Evolutionary conservation across 768 basidiomycete genomes (phyloP).

Genomic region (Leccinum imitatum): DNA sequence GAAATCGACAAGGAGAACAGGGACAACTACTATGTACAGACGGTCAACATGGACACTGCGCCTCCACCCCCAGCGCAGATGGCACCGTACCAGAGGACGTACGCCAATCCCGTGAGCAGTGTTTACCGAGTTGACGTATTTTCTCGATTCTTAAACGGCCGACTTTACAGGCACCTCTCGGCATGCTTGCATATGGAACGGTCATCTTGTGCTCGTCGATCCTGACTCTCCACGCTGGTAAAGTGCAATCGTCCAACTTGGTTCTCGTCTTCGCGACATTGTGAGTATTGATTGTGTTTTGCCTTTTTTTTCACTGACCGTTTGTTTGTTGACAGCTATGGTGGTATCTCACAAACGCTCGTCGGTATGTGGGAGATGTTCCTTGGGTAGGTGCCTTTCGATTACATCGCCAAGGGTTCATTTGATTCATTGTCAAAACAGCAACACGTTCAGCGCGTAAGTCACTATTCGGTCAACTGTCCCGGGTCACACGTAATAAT

Average conservation of each 20-base stretch:
- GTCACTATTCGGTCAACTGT: background rate
- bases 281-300: conserved; percentile 11
- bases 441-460: conserved; percentile 30
- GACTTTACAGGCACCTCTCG: conserved; percentile 24
- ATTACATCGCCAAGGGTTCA: background rate
- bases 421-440: conserved; percentile 12
- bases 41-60: conserved; percentile 21
- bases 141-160: background rate
- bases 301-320: background rate
- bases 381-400: conserved; percentile 23
- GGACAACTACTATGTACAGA: conserved; percentile 31
- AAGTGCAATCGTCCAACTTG: conserved; percentile 23
- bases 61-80: conserved; percentile 17
- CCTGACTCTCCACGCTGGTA: conserved; percentile 22
- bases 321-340: conserved; percentile 23
- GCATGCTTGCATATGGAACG: conserved; percentile 31
- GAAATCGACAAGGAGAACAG: conserved; percentile 20
- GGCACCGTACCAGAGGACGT: conserved; percentile 29
- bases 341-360: conserved; percentile 30
- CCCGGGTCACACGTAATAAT: background rate
- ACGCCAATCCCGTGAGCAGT: conserved; percentile 23
- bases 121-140: background rate
- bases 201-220: conserved; percentile 32
- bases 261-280: conserved; percentile 31
- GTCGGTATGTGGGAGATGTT: conserved; percentile 35